These are phyloP conservation scores for Nemania sp. DNA, from an alignment of 2,329 filamentous ascomycete species.

Conservation along the genomic window DNA sequence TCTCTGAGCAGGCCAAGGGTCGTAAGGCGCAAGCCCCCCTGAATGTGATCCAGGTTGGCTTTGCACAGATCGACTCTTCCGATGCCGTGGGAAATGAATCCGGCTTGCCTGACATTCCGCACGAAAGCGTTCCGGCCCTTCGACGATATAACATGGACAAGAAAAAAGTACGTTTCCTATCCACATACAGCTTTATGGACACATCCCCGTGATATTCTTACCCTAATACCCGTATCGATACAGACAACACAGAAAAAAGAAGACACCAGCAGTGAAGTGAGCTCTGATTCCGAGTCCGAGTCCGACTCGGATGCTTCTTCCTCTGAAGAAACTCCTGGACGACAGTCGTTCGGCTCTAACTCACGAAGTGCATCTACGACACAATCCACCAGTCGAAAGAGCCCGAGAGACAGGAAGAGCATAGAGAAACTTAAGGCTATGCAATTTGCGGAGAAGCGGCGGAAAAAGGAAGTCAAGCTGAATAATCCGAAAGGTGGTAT, in stretches of 20 bases:
- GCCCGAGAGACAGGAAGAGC: conserved; percentile 53
- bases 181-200: neutral
- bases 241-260: conserved; percentile 40
- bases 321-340: conserved; percentile 28
- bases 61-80: conserved; percentile 47
- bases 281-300: conserved; percentile 45
- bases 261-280: conserved; percentile 41
- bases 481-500: conserved; percentile 53
- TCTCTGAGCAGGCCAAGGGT: conserved; percentile 45
- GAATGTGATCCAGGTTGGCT: conserved; percentile 66
- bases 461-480: conserved; percentile 69
- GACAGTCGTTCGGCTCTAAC: conserved; percentile 47
- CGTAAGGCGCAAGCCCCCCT: conserved; percentile 47
- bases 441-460: conserved; percentile 61
- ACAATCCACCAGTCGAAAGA: conserved; percentile 35
- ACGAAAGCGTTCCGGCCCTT: conserved; percentile 30
- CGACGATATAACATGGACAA: conserved; percentile 42
- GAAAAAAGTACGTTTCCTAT: conserved; percentile 33
- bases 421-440: conserved; percentile 52
- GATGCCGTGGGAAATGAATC: conserved; percentile 32
- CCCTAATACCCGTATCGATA: conserved; percentile 38
- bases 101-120: conserved; percentile 26
- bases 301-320: conserved; percentile 35
- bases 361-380: conserved; percentile 47
- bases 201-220: neutral